Evolutionary conservation across 352 stramenopile species (phyloP).

Genomic region (Globisporangium viniferum): DNA sequence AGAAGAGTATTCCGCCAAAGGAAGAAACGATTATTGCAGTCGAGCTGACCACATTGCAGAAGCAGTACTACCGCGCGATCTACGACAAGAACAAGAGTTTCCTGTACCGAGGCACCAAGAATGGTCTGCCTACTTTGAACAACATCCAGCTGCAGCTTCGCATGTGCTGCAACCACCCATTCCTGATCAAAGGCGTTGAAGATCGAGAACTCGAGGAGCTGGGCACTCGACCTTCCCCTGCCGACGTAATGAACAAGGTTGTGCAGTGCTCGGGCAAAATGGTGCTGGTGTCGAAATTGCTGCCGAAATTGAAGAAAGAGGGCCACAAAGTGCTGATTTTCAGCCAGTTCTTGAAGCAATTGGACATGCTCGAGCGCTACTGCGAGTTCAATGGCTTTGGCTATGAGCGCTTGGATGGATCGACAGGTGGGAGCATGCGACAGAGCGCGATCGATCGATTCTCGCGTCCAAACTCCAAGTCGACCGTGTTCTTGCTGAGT

Average conservation of each 20-base stretch:
- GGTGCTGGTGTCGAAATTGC: constrained; percentile 88
- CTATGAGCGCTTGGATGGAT: constrained; percentile 90
- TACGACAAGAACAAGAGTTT: constrained; percentile 99
- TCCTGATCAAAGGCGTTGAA: constrained; percentile 96
- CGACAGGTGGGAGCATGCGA: constrained; percentile 83
- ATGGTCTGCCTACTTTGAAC: constrained; percentile 90
- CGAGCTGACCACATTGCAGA: constrained; percentile 97
- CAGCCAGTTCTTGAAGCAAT: constrained; percentile 92
- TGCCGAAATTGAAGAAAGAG: constrained; percentile 90
- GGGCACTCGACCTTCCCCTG: constrained; percentile 38
- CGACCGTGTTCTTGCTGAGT: constrained; percentile 98
- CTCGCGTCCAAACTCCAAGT: constrained; percentile 91
- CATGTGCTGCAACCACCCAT: constrained; percentile 99
- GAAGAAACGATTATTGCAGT: constrained; percentile 96
- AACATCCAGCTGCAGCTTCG: constrained; percentile 99
- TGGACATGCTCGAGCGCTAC: constrained; percentile 94
- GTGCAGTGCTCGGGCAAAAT: constrained; percentile 86
- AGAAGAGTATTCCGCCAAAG: constrained; percentile 96
- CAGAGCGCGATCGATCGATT: constrained; percentile 97
- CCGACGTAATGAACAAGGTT: constrained; percentile 78
- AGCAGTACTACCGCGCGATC: constrained; percentile 99
- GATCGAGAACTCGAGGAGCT: constrained; percentile 81
- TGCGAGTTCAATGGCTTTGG: constrained; percentile 87
- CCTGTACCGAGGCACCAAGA: constrained; percentile 88
- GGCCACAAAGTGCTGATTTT: constrained; percentile 96